Evolutionary conservation across 78 protist genomes (phyloP), one percentile per base, ranked within the genome.

Genomic region (Dictyostelium intermedium): DNA sequence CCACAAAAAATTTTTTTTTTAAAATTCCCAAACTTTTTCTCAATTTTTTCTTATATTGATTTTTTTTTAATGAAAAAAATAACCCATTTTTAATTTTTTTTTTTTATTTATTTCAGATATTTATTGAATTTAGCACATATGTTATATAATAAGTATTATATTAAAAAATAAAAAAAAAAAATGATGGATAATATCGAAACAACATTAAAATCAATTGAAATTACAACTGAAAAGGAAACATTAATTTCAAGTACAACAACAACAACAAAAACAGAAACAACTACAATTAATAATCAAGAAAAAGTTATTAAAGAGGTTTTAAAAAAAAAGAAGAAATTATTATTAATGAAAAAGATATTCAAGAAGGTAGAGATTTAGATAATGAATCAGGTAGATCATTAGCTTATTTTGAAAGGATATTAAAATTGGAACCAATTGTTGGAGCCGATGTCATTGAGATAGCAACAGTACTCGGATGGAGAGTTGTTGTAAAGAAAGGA

Each of bases 391-490:
- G 60, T 37, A 45, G 97, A 72, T 34, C 61, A 23, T 81, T 95
- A 18, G 97, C 97, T 1, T 89, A 95, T 74, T 86, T 95, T 23
- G 82, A 95, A 30, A 53, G 18, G 6, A 95, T 95, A 11, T 25
- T 30, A 25, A 30, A 34, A 5, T 80, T 95, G 2, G 91, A 82
- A 23, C 84, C 97, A 20, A 95, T 95, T 53, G 81, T 7, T 10
- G 95, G 95, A 35, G 97, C 97, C 0, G 97, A 95, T 78, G 63
- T 63, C 7, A 95, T 95, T 13, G 97, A 95, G 25, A 79, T 89
- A 35, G 97, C 97, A 6, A 74, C 92, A 39, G 91, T 95, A 13
- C 27, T 78, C 0, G 97, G 97, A 20, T 95, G 97, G 97, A 13
- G 37, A 56, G 96, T 94, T 5, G 60, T 92, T 37, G 96, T 92